Base-by-base conservation (phyloP, 257 asterid species). In the Phtheirospermum japonicum region DNA sequence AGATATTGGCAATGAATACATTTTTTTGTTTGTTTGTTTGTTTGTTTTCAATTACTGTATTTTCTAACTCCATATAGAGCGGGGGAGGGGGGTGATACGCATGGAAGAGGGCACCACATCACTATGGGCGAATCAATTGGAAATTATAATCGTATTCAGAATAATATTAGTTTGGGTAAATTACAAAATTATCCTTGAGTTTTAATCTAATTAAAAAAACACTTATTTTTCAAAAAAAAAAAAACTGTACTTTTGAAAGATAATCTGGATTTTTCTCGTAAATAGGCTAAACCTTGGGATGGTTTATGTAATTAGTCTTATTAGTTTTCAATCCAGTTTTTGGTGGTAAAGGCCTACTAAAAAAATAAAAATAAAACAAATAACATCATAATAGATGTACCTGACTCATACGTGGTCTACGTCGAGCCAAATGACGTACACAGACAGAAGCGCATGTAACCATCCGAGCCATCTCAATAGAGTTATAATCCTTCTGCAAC, bases 401-500 rank as follows among this genome's bases (percentile, higher is more conserved):
- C 97, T 81, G 95, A 73, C 81, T 73, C 84, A 90, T 90, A 45
- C 74, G 79, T 49, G 95, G 97, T 83, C 97, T 77, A 26, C 82
- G 80, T 17, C 97, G 84, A 68, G 95, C 94, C 79, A 87, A 81
- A 71, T 87, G 95, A 13, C 87, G 95, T 20, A 90, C 86, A 39
- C 93, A 87, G 57, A 73, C 95, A 62, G 93, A 86, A 78, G 95
- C 95, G 62, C 94, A 87, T 12, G 86, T 82, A 52, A 86, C 91
- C 95, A 89, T 79, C 42, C 90, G 83, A 66, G 85, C 59, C 90
- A 90, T 87, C 82, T 83, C 90, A 32, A 70, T 33, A 9, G 69
- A 18, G 64, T 87, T 85, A 28, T 81, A 85, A 60, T 87, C 75
- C n/a, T 74, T 77, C 70, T 75, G 85, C 76, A 90, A 73, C 80